phyloP scores from a whole-genome alignment of 129 eudicot species.

The Tanacetum coccineum region DNA sequence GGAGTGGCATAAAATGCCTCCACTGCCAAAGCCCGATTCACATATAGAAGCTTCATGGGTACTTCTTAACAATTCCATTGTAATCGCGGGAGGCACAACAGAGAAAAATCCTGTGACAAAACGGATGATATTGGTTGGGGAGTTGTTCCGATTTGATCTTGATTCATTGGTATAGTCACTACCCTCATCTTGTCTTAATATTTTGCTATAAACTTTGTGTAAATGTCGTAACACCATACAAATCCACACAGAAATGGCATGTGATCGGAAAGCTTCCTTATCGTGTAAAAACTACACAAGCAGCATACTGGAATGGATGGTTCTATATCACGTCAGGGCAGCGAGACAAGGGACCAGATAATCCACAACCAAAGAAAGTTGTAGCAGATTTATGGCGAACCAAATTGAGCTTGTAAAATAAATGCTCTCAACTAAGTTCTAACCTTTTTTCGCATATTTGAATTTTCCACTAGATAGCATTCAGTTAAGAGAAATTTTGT shows the following conservation, averaged over 20 bases:
- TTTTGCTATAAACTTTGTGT: neutral
- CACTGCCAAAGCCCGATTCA: slow-evolving; percentile 84
- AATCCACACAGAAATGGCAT: slow-evolving; percentile 66
- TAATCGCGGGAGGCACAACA: slow-evolving; percentile 75
- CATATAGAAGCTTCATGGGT: slow-evolving; percentile 79
- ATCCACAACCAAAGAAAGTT: slow-evolving; percentile 64
- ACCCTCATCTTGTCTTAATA: neutral
- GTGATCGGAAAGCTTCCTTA: slow-evolving; percentile 78
- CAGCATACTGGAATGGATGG: slow-evolving; percentile 77
- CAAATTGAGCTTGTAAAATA: slow-evolving; percentile 41
- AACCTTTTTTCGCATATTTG: slow-evolving; percentile 3
- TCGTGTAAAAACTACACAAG: slow-evolving; percentile 77
- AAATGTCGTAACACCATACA: neutral
- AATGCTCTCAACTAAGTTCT: neutral
- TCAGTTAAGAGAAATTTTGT: neutral
- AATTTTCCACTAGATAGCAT: neutral
- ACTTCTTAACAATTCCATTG: slow-evolving; percentile 54
- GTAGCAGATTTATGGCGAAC: slow-evolving; percentile 69
- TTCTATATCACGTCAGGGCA: slow-evolving; percentile 89
- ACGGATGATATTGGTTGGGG: slow-evolving; percentile 80
- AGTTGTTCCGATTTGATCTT: slow-evolving; percentile 54
- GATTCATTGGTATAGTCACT: slow-evolving; percentile 39
- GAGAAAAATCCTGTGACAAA: slow-evolving; percentile 71
- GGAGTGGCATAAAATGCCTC: slow-evolving; percentile 58
- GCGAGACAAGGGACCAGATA: slow-evolving; percentile 77